These are phyloP conservation scores for Cinnamomum chago DNA, from an alignment of 164 flowering plant genomes.

Conservation along the genomic window DNA sequence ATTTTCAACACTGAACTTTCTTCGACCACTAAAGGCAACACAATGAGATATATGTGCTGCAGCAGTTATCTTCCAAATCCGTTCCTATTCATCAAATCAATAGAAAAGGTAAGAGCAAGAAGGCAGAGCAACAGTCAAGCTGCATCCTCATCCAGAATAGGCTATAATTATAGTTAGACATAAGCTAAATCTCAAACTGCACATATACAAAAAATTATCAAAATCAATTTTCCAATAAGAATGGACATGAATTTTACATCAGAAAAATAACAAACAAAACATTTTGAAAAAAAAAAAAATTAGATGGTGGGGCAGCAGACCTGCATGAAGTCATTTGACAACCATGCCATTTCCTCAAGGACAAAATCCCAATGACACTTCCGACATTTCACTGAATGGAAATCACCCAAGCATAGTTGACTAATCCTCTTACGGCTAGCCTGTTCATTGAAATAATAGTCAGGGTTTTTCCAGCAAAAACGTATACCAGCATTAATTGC, in stretches of 20 bases:
- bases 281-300: not conserved
- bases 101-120: slow-evolving; percentile 2
- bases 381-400: slow-evolving; percentile 32
- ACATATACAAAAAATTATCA: not conserved
- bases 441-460: slow-evolving; percentile 35
- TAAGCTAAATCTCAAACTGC: not conserved
- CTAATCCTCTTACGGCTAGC: slow-evolving; percentile 76
- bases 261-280: not conserved
- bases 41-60: slow-evolving; percentile 64
- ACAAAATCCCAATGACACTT: slow-evolving; percentile 96
- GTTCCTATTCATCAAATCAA: slow-evolving; percentile 50
- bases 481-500: not conserved
- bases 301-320: slow-evolving; percentile 27
- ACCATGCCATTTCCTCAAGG: slow-evolving; percentile 97
- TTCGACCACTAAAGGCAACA: slow-evolving; percentile 49
- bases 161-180: not conserved
- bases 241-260: not conserved
- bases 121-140: slow-evolving; percentile 5
- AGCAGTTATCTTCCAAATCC: slow-evolving; percentile 82
- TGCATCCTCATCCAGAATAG: not conserved
- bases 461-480: slow-evolving; percentile 9
- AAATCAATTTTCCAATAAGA: too few species aligned
- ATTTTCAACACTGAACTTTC: slow-evolving; percentile 39
- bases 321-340: slow-evolving; percentile 99
- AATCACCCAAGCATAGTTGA: slow-evolving; percentile 52